phyloP scores from a whole-genome alignment of 2,329 filamentous ascomycete species.

The Aspergillus novofumigatus region DNA sequence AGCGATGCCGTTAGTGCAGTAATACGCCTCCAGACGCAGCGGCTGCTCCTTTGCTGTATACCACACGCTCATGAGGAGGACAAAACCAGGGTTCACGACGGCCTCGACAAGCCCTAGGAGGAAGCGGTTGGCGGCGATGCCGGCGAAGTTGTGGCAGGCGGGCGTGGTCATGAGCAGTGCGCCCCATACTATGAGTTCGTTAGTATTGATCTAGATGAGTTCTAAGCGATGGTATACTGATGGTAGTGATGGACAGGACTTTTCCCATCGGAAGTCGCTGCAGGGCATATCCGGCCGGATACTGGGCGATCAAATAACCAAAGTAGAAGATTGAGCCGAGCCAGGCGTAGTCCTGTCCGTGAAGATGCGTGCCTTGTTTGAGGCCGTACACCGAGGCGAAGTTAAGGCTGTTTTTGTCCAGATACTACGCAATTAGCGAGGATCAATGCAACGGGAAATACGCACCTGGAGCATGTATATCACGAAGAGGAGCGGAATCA shows the following conservation, averaged over 20 bases:
- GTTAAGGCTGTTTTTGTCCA: too few relatives aligned
- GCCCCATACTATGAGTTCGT: slow-evolving; percentile 42
- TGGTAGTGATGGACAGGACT: too few relatives aligned
- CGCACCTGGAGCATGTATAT: too few relatives aligned
- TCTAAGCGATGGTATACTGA: too few relatives aligned
- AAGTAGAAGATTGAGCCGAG: slow-evolving; percentile 48
- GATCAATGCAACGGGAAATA: too few relatives aligned
- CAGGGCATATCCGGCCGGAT: slow-evolving; percentile 41
- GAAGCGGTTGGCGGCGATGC: slow-evolving; percentile 43
- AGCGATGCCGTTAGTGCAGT: slow-evolving; percentile 50
- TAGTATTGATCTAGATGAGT: too few relatives aligned
- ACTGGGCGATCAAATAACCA: slow-evolving; percentile 46
- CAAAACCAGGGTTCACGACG: slow-evolving; percentile 47
- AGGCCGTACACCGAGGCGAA: too few relatives aligned
- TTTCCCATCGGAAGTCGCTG: slow-evolving; percentile 47
- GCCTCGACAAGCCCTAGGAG: slow-evolving; percentile 48
- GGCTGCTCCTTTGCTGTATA: slow-evolving; percentile 48
- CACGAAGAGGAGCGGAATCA: too few relatives aligned
- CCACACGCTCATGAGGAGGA: slow-evolving; percentile 51
- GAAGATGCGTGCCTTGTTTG: too few relatives aligned
- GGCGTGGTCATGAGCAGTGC: slow-evolving; percentile 44
- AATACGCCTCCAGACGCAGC: slow-evolving; percentile 52
- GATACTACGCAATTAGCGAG: too few relatives aligned
- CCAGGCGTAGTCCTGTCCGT: too few relatives aligned
- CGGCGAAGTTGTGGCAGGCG: slow-evolving; percentile 41